A percentile compares a stretch with the other conserved stretches of the same genome.
Evolutionary conservation across 2,329 filamentous ascomycete species (phyloP).

Genomic region (Chaetomium olivaceum): DNA sequence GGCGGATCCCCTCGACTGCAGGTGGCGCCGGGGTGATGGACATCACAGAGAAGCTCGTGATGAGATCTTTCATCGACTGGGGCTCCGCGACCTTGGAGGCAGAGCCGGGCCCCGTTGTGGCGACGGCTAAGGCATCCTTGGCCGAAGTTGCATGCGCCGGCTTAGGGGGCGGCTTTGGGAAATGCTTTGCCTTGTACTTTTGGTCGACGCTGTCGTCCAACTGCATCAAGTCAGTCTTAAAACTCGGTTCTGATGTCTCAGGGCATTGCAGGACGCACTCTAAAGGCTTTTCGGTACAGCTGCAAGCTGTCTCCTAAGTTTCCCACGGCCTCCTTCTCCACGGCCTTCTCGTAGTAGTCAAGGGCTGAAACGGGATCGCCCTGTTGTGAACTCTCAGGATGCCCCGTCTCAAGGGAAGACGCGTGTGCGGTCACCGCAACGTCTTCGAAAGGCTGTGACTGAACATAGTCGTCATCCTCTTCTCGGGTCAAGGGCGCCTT

Average conservation of each 20-base stretch:
- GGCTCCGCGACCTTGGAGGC: slow-evolving; percentile 54
- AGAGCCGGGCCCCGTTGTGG: slow-evolving; percentile 45
- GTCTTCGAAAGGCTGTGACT: slow-evolving; percentile 41
- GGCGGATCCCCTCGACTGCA: slow-evolving; percentile 68
- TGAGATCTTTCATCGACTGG: slow-evolving; percentile 65
- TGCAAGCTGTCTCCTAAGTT: slow-evolving; percentile 85
- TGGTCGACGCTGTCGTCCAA: slow-evolving; percentile 84
- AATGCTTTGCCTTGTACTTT: slow-evolving; percentile 88
- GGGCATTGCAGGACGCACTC: slow-evolving; percentile 53
- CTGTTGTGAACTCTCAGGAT: slow-evolving; percentile 30
- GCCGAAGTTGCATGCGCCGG: slow-evolving; percentile 33
- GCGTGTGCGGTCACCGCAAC: slow-evolving; percentile 26
- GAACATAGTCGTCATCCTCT: slow-evolving; percentile 40
- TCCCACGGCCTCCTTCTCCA: slow-evolving; percentile 82
- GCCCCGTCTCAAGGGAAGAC: slow-evolving; percentile 30
- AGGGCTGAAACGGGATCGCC: slow-evolving; percentile 71
- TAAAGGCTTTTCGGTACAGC: slow-evolving; percentile 87
- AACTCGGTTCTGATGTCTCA: no score
- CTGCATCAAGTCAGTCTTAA: slow-evolving; percentile 43
- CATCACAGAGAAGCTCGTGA: slow-evolving; percentile 71
- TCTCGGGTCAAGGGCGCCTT: slow-evolving; percentile 31
- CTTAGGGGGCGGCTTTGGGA: slow-evolving; percentile 62
- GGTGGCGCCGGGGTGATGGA: slow-evolving; percentile 68
- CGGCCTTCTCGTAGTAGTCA: slow-evolving; percentile 89
- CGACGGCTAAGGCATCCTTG: slow-evolving; percentile 4